These are phyloP conservation scores for Curvularia hawaiiensis DNA, from an alignment of 2,329 filamentous ascomycete genomes.

Conservation along the genomic window DNA sequence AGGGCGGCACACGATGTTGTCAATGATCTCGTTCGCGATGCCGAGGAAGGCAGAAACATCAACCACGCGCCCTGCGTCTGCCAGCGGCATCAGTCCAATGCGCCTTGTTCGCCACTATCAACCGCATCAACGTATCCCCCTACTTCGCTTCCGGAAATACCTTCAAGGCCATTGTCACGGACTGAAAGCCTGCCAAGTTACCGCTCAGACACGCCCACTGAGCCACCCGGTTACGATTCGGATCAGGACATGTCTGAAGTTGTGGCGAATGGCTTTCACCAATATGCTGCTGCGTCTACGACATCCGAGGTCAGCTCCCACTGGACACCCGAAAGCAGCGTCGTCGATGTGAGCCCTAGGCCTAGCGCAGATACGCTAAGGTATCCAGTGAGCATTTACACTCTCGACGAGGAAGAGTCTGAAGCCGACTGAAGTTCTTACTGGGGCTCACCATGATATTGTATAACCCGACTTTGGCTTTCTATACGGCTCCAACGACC, in stretches of 20 bases:
- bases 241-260: conserved; percentile 45
- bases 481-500: neutral
- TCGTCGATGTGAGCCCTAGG: conserved; percentile 46
- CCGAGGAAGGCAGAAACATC: conserved; percentile 43
- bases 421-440: conserved; percentile 17
- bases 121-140: conserved; percentile 39
- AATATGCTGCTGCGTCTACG: conserved; percentile 41
- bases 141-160: conserved; percentile 37
- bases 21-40: conserved; percentile 51
- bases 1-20: conserved; percentile 60
- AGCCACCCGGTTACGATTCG: conserved; percentile 52
- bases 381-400: conserved; percentile 32
- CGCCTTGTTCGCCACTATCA: conserved; percentile 35
- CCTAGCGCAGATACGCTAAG: conserved; percentile 47
- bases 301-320: conserved; percentile 29
- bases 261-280: conserved; percentile 51
- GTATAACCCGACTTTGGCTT: conserved; percentile 9
- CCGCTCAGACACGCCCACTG: conserved; percentile 45
- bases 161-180: conserved; percentile 44
- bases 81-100: conserved; percentile 18
- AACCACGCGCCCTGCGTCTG: conserved; percentile 22
- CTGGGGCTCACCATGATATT: conserved; percentile 5
- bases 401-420: conserved; percentile 28
- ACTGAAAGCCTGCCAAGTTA: conserved; percentile 53
- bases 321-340: conserved; percentile 48